Evolutionary conservation across 2,329 filamentous ascomycete genomes (phyloP).

Genomic region (Corynespora cassiicola): DNA sequence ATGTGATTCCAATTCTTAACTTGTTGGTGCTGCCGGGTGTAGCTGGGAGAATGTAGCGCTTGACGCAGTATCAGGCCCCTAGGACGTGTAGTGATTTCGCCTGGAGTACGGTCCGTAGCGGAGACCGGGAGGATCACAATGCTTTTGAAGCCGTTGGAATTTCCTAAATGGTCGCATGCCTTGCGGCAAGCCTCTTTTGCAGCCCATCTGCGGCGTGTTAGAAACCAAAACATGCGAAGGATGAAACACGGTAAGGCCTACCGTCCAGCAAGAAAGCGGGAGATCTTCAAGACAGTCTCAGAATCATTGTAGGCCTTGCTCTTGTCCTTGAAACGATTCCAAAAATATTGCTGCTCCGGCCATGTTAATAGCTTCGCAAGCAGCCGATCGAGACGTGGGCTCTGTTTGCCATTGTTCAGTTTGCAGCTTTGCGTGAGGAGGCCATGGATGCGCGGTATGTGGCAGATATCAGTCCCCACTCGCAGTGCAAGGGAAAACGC

Average conservation of each 20-base stretch:
- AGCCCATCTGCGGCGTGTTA: conserved; percentile 48
- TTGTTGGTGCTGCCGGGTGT: background rate
- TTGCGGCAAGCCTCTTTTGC: conserved; percentile 61
- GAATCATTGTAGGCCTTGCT: conserved; percentile 15
- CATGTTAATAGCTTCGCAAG: conserved; percentile 34
- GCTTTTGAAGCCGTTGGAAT: conserved; percentile 37
- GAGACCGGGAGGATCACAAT: conserved; percentile 46
- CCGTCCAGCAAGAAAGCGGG: conserved; percentile 45
- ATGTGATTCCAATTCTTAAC: conserved; percentile 8
- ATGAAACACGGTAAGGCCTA: conserved; percentile 20
- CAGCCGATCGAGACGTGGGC: conserved; percentile 21
- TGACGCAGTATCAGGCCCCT: conserved; percentile 34
- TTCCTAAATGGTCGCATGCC: conserved; percentile 41
- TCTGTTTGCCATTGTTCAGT: conserved; percentile 5
- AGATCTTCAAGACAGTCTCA: conserved; percentile 23
- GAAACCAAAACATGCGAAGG: background rate
- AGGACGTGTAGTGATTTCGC: conserved; percentile 23
- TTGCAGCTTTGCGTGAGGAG: conserved; percentile 54
- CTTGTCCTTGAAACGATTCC: conserved; percentile 28
- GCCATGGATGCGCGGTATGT: conserved; percentile 67
- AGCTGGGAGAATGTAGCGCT: conserved; percentile 11
- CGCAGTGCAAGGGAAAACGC: conserved; percentile 71
- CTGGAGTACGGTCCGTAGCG: conserved; percentile 2
- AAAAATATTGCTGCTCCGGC: conserved; percentile 40
- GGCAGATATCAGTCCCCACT: conserved; percentile 82